Conservation (phyloP, 371 early-diverging fungal genomes). For the Circinella minor region DNA sequence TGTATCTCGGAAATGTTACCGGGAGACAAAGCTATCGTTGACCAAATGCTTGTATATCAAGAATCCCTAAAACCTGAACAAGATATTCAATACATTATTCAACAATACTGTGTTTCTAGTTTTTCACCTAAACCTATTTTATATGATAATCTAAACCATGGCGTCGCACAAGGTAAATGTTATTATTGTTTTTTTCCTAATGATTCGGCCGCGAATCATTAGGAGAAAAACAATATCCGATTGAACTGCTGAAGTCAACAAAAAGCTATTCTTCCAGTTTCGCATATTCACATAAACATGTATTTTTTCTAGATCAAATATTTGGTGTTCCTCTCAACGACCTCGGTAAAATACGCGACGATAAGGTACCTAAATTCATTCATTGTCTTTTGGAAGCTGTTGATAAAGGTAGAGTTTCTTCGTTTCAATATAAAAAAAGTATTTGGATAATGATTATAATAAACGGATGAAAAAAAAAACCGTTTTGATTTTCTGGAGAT, state of each 20-base stretch:
- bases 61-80: constrained; percentile 77
- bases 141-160: constrained; percentile 69
- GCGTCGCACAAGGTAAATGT: constrained; percentile 60
- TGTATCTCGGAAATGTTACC: constrained; percentile 61
- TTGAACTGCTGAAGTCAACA: too few relatives aligned
- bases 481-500: neutral
- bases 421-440: neutral
- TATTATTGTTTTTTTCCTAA: neutral
- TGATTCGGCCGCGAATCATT: too few relatives aligned
- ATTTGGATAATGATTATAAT: neutral
- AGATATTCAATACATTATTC: constrained; percentile 77
- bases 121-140: constrained; percentile 75
- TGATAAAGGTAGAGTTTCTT: constrained; percentile 25
- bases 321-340: constrained; percentile 74
- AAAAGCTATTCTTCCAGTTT: too few relatives aligned
- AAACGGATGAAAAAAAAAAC: too few relatives aligned
- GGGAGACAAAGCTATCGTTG: constrained; percentile 62
- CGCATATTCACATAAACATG: neutral
- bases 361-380: constrained; percentile 64
- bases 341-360: constrained; percentile 59
- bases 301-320: neutral
- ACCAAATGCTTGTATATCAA: constrained; percentile 70
- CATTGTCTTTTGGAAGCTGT: constrained; percentile 40
- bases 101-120: constrained; percentile 75
- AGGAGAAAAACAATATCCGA: too few relatives aligned